These are phyloP conservation scores for Rosa multiflora DNA, from an alignment of 306 rosid genomes.

Conservation along the genomic window DNA sequence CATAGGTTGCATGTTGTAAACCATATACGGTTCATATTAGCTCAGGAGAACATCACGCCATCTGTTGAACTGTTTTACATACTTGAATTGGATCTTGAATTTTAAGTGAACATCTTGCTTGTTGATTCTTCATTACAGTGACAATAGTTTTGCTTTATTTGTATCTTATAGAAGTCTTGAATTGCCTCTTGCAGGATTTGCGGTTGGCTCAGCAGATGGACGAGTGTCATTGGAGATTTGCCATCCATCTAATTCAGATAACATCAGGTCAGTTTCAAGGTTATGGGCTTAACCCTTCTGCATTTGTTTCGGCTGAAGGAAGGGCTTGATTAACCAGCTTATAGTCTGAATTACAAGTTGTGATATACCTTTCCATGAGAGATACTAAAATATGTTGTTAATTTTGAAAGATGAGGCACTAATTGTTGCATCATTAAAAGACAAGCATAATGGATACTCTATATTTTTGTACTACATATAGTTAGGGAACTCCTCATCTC, in stretches of 20 bases:
- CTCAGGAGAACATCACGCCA: slow-evolving; percentile 12
- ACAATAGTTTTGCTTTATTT: neutral
- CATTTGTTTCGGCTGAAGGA: slow-evolving; percentile 4
- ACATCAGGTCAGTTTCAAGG: slow-evolving; percentile 53
- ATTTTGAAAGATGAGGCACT: neutral
- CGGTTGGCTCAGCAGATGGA: slow-evolving; percentile 91
- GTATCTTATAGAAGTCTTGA: slow-evolving; percentile 5
- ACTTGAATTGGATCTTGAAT: neutral
- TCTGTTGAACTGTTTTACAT: neutral
- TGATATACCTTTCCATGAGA: neutral
- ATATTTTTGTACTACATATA: neutral
- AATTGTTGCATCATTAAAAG: neutral
- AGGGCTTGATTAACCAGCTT: slow-evolving; percentile 14
- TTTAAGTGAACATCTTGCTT: slow-evolving; percentile 1
- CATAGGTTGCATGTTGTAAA: slow-evolving; percentile 8
- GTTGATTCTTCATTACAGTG: neutral
- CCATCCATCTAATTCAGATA: slow-evolving; percentile 46
- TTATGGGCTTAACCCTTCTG: slow-evolving; percentile 7
- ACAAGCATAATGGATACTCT: neutral
- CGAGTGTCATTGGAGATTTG: slow-evolving; percentile 71
- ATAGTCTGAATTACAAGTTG: slow-evolving; percentile 17
- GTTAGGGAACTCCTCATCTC: neutral
- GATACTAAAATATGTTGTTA: neutral
- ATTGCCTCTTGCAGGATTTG: slow-evolving; percentile 61
- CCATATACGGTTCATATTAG: slow-evolving; percentile 12